phyloP scores from a whole-genome alignment of 1,139 yeast genomes.

The Trichomonascaceae sp. region DNA sequence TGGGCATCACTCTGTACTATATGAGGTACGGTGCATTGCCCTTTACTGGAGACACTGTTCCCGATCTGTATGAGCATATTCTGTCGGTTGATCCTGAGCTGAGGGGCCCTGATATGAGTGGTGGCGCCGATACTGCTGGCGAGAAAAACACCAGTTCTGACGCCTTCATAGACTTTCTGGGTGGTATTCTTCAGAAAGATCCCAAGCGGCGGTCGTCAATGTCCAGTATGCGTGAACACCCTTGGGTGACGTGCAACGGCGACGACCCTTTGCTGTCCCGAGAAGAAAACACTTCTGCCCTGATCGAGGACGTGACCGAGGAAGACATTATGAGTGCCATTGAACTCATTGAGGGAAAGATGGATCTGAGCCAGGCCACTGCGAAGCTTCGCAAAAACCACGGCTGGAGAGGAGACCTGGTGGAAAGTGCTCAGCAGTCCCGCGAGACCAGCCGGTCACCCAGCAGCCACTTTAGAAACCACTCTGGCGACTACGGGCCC shows the following conservation, averaged over 20 bases:
- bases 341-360: conserved; percentile 21
- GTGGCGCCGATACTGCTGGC: conserved; percentile 7
- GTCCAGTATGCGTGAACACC: conserved; percentile 38
- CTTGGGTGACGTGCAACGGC: conserved; percentile 39
- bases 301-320: conserved; percentile 25
- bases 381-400: conserved; percentile 18
- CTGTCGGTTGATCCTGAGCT: conserved; percentile 13
- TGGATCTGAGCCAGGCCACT: conserved; percentile 17
- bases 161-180: conserved; percentile 20
- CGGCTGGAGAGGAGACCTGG: conserved; percentile 20
- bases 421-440: conserved; percentile 6
- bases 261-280: conserved; percentile 23
- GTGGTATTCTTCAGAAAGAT: conserved; percentile 33
- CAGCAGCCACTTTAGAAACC: conserved; percentile 4
- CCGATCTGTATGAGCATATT: conserved; percentile 35
- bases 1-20: conserved; percentile 49
- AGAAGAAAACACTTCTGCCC: conserved; percentile 27
- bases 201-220: conserved; percentile 45
- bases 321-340: conserved; percentile 28
- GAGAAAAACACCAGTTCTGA: background rate
- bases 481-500: conserved; percentile 9
- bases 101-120: conserved; percentile 1
- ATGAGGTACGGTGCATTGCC: conserved; percentile 28
- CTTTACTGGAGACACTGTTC: conserved; percentile 28
- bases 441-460: conserved; percentile 9